Percentiles rank a stretch among this genome's conserved stretches.
Conservation (phyloP, 2,329 filamentous ascomycete genomes). For the Xylariales sp. region DNA sequence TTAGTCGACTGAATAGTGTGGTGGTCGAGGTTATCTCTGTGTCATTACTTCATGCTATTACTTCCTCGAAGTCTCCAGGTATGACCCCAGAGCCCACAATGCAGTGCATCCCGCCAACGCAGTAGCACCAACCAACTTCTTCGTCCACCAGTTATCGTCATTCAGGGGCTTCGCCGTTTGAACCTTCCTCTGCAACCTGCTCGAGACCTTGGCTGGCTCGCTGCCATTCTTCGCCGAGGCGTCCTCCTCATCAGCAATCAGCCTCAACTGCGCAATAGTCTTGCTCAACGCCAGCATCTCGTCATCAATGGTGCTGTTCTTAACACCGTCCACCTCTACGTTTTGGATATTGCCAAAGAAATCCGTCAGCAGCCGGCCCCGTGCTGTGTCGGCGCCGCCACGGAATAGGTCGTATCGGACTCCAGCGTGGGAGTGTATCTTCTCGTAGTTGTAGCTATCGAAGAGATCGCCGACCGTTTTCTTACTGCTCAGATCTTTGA, state of each 20-base stretch:
- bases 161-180: conserved; percentile 57
- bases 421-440: conserved; percentile 90
- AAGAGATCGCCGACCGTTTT: conserved; percentile 91
- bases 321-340: conserved; percentile 74
- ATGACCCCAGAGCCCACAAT: conserved; percentile 55
- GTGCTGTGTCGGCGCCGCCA: conserved; percentile 72
- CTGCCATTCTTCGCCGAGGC: conserved; percentile 24
- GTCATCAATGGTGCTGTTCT: conserved; percentile 57
- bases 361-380: conserved; percentile 81
- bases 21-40: too few species aligned
- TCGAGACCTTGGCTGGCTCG: conserved; percentile 16
- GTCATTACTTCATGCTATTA: too few species aligned
- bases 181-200: conserved; percentile 29
- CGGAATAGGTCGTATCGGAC: conserved; percentile 93
- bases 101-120: conserved; percentile 57
- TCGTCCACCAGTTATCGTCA: conserved; percentile 63
- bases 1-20: too few species aligned
- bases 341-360: conserved; percentile 99
- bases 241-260: conserved; percentile 42
- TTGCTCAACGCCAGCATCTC: conserved; percentile 74
- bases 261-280: conserved; percentile 53
- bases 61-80: too few species aligned
- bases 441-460: conserved; percentile 89
- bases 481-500: conserved; percentile 80
- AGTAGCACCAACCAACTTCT: conserved; percentile 58